Evolutionary conservation across 257 asterid genomes (phyloP).

Genomic region (Eucommia ulmoides): DNA sequence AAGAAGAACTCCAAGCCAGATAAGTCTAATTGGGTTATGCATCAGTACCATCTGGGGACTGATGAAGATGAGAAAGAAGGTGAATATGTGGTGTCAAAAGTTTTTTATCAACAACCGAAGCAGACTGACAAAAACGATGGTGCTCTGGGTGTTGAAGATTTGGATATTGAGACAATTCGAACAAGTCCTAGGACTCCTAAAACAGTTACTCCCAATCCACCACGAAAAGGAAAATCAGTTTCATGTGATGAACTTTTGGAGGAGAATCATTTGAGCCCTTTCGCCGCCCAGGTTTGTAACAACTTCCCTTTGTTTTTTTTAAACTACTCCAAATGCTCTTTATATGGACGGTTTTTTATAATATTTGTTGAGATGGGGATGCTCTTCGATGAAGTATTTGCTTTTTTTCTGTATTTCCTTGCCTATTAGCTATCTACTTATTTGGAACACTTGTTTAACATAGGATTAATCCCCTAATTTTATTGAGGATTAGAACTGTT

Average conservation of each 20-base stretch:
- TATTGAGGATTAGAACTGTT: no score
- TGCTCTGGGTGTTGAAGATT: conserved; percentile 26
- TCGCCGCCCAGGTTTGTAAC: conserved; percentile 37
- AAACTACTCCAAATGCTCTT: not conserved
- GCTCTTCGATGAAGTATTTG: not conserved
- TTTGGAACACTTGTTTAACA: not conserved
- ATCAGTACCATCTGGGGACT: conserved; percentile 79
- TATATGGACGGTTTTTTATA: not conserved
- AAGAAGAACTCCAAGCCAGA: conserved; percentile 48
- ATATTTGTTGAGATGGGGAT: no score
- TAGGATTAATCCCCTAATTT: not conserved
- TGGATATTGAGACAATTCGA: conserved; percentile 21
- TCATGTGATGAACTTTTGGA: conserved; percentile 23
- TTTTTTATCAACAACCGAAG: conserved; percentile 59
- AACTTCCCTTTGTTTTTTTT: not conserved
- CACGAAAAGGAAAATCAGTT: conserved; percentile 40
- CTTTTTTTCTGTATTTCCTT: not conserved
- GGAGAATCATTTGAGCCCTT: conserved; percentile 12
- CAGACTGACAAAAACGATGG: conserved; percentile 19
- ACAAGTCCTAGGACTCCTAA: conserved; percentile 64
- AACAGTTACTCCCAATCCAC: conserved; percentile 46
- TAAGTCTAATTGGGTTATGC: conserved; percentile 84
- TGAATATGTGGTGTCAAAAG: conserved; percentile 63
- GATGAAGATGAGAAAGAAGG: conserved; percentile 61
- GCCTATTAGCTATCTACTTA: not conserved